Base-by-base conservation (phyloP, 192 early-diverging fungal species). In the Rhizoclosmatium sp. region DNA sequence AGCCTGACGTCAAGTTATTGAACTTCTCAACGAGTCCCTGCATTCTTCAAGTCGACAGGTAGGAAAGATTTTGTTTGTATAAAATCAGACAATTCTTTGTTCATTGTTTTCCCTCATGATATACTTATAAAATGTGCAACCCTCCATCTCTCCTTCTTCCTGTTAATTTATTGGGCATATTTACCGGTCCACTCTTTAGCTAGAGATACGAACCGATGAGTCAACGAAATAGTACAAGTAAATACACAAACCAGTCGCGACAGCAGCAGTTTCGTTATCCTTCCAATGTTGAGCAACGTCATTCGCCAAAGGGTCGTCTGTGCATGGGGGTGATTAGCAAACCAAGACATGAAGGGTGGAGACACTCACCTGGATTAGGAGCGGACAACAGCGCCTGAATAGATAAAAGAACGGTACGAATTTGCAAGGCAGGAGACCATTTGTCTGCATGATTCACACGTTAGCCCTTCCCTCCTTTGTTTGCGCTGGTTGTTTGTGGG, bases 251-350 rank as follows among this genome's bases (percentile, higher is more conserved):
- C 88, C 95, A 65, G 93, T 96, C 42, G 88, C 86, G 78, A 99
- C 96, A 46, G 98, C 98, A 48, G 85, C 92, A 80, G 92, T 93
- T 83, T 98, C 96, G 85, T 99, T 93, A 46, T 96, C 94, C 86
- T 99, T 99, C 98, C 98, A 99, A 81, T 97, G 95, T 82, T 98
- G 95, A 19, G 98, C 98, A 78, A 99, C 96, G 80, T 99, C 96
- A 83, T 99, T 99, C 59, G 95, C 96, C 31, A 99, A 87, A 14
- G 98, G 98, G 83, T 99, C 98, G 80, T 99, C 98, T 40, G 69
- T 65, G 2, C 2, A 0, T 77, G 14, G 19, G 48, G 58, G 39
- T 42, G 21, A 3, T 69, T 23, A 49, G 19, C 47, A 65, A 56
- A 14, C 10, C n/a, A 51, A 72, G 39, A n/a, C 16, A 19, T 10